Evolutionary conservation across 345 rosid genomes (phyloP), one percentile per base, ranked within the genome.

Genomic region (Turnera subulata): DNA sequence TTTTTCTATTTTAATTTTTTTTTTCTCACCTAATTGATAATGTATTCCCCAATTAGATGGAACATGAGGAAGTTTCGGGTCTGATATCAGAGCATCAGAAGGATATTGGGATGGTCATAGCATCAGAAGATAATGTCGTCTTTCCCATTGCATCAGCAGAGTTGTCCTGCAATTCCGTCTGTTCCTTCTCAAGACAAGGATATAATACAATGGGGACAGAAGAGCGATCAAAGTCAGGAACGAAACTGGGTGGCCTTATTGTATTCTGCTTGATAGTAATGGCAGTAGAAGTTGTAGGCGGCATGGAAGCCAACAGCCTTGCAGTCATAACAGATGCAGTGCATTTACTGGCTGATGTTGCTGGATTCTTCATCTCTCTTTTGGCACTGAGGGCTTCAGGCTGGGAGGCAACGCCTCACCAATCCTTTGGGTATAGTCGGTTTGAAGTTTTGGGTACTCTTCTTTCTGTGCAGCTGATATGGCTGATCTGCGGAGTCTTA

Each of bases 251-350:
- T 12, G 76, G 77, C 29, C 74, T 91, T 35, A 75, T 91, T 8
- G 40, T 78, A 21, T 64, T 80, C 49, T 82, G 76, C 51, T 37
- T 73, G 16, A 29, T 82, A 5, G 82, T 78, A 4, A 85, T 85
- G 91, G 46, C 64, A 0, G 84, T 82, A 32, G 90, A 91, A 70
- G 66, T 91, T 35, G 47, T 82, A 7, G 98, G 98, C 20, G 96
- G 94, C 7, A 24, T 78, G 11, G 82, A 82, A 67, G 89, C 98
- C 20, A 79, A 88, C 73, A 91, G 94, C 40, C 85, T 91, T 20
- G 96, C 96, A 22, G 80, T 84, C 6, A 72, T 91, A 46, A 75
- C 96, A 0, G 96, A 91, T 69, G 96, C 98, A 53, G 94, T 86
- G 0, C 98, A 85, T 77, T 64, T 88, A 82, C 67, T 85, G 6